Base-by-base conservation (phyloP, 768 basidiomycete species). In the Chiua virens region DNA sequence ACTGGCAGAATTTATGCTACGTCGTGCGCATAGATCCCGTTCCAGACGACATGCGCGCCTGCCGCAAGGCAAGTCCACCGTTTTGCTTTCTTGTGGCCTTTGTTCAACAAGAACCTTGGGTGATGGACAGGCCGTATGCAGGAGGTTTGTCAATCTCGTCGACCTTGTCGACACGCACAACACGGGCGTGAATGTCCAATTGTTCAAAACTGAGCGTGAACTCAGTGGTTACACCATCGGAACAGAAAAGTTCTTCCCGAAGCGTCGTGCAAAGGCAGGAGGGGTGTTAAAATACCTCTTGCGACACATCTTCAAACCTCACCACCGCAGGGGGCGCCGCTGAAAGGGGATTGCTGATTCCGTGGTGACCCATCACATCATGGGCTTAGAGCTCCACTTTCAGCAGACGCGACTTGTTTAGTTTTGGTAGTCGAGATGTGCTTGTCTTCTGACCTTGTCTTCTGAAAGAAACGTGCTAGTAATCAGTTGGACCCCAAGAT, bases 81-180 rank as follows among this genome's bases (percentile, higher is more conserved):
- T 23, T 2, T 18, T n/a, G 3, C 13, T 45, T 22, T 40, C 9
- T 27, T 3, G 10, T 17, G 15, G 13, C 10, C 1, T 3, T 2
- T 28, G 7, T 28, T 10, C 27, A 28, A 28, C 27, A 28, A 28
- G 2, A 4, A 8, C 27, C 10, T 8, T 10, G 27, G 27, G 27
- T 28, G 27, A 6, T 3, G n/a, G n/a, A n/a, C n/a, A 61, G 59
- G 56, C 52, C 0, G 20, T 61, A 9, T 25, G 42, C 0, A 25
- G 14, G 0, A 55, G 42, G 0, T 18, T 42, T 3, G 53, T 62
- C 18, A 62, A 61, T 5, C 60, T 61, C n/a, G 60, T 61, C 27
- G 60, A 61, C 21, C 59, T 60, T 17, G 59, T 59, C 8, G 58
- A 61, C 36, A 44, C 27, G 1, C 21, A 58, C 15, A 37, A 7